Percentiles rank a stretch among this genome's conserved stretches.
Conservation (phyloP, 441 rosid species). For the Euphorbia neoarborescens region DNA sequence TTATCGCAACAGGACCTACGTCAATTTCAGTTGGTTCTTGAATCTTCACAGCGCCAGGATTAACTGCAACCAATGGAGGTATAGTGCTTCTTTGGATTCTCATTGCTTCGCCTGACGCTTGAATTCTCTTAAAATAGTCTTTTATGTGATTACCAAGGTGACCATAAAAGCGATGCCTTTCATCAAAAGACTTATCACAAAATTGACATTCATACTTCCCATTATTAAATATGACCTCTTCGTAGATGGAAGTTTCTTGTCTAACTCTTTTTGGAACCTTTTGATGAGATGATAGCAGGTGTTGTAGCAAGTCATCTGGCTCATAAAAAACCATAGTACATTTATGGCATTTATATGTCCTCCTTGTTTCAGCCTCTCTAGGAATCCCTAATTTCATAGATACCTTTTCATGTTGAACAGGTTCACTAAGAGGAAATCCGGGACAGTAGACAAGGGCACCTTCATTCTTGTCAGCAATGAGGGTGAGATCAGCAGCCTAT, state of each 20-base stretch:
- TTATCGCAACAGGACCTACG: constrained; percentile 20
- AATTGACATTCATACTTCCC: constrained; percentile 65
- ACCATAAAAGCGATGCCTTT: constrained; percentile 55
- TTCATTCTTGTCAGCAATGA: constrained; percentile 24
- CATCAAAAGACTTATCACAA: constrained; percentile 53
- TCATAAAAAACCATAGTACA: constrained; percentile 49
- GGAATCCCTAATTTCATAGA: constrained; percentile 24
- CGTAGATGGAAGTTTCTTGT: constrained; percentile 46
- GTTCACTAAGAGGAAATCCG: constrained; percentile 23
- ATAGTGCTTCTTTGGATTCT: constrained; percentile 15
- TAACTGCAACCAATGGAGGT: constrained; percentile 17
- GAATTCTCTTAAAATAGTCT: constrained; percentile 49
- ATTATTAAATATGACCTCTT: constrained; percentile 52
- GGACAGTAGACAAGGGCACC: constrained; percentile 20
- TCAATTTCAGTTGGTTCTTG: constrained; percentile 18
- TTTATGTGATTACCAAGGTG: constrained; percentile 68
- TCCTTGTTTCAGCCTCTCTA: constrained; percentile 31
- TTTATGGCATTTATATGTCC: constrained; percentile 55
- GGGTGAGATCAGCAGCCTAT: constrained; percentile 28
- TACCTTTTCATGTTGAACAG: constrained; percentile 29
- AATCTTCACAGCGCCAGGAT: constrained; percentile 6
- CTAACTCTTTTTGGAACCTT: constrained; percentile 46
- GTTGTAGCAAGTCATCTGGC: constrained; percentile 51
- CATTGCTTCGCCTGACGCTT: constrained; percentile 27
- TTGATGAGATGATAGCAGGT: constrained; percentile 55